Evolutionary conservation across 257 asterid species (phyloP).

Genomic region (Solanum rostratum): DNA sequence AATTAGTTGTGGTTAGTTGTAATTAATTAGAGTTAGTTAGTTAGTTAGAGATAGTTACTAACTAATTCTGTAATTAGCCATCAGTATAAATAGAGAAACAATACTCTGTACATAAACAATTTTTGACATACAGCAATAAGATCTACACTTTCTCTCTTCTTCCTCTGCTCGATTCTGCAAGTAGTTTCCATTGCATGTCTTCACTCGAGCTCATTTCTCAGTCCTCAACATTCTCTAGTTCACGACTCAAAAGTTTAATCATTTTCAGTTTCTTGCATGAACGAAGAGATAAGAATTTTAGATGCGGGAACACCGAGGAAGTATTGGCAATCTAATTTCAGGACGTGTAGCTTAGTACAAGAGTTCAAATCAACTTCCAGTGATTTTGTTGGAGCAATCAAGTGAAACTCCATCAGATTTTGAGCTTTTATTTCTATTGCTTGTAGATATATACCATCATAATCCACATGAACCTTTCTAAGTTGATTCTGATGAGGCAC

Average conservation of each 20-base stretch:
- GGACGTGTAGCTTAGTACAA: background rate
- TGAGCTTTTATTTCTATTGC: background rate
- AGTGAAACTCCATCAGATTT: background rate
- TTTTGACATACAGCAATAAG: no score
- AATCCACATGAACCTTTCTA: background rate
- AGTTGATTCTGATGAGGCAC: background rate
- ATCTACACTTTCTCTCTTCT: no score
- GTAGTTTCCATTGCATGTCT: no score
- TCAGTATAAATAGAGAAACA: no score
- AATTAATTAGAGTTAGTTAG: no score
- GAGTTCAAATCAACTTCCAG: background rate
- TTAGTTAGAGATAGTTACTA: no score
- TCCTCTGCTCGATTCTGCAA: no score
- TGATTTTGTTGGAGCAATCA: background rate
- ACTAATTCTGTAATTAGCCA: no score
- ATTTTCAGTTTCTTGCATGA: background rate
- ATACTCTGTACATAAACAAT: no score
- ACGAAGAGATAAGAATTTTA: background rate
- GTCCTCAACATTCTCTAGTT: background rate
- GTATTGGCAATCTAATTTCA: background rate
- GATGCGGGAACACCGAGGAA: background rate
- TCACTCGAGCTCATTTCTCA: no score
- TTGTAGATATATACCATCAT: background rate
- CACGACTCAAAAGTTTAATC: background rate
- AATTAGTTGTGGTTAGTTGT: no score